phyloP scores from a whole-genome alignment of 208 protist species.

The Angomonas desouzai region DNA sequence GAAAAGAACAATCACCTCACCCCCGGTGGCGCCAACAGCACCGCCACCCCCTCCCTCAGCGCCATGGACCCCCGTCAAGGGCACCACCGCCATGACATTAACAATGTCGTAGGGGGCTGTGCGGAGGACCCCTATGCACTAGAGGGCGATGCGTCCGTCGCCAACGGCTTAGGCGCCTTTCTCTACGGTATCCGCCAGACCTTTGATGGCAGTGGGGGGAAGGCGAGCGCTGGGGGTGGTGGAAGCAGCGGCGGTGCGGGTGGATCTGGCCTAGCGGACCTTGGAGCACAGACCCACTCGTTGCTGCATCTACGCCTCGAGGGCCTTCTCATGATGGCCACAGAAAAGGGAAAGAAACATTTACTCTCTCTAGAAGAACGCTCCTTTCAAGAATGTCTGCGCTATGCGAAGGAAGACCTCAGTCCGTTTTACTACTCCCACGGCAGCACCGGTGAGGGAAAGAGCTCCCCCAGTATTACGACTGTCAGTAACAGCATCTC shows the following conservation, averaged over 20 bases:
- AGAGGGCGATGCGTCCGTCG: not conserved
- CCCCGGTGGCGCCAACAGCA: not conserved
- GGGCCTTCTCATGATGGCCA: slow-evolving; percentile 67
- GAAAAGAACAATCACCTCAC: slow-evolving; percentile 55
- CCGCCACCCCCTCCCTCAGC: not conserved
- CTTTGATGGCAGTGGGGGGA: not conserved
- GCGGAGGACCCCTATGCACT: not conserved
- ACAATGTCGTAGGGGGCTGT: not conserved
- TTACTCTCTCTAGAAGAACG: slow-evolving; percentile 47
- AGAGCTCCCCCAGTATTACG: not conserved
- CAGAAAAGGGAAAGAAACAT: slow-evolving; percentile 21
- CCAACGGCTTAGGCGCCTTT: not conserved
- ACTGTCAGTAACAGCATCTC: not conserved
- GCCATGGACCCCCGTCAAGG: not conserved
- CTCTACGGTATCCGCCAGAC: not conserved
- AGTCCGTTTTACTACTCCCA: not conserved
- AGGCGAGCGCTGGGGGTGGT: not conserved
- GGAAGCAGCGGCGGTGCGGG: not conserved
- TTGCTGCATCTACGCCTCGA: slow-evolving; percentile 68
- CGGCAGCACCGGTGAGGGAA: not conserved
- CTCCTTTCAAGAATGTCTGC: slow-evolving; percentile 68
- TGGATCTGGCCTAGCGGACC: not conserved
- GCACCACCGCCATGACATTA: not conserved
- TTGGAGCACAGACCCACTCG: not conserved
- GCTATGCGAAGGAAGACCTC: slow-evolving; percentile 18